Base-by-base conservation (phyloP, 805 yeast genomes). In the Starmerella roubikii region DNA sequence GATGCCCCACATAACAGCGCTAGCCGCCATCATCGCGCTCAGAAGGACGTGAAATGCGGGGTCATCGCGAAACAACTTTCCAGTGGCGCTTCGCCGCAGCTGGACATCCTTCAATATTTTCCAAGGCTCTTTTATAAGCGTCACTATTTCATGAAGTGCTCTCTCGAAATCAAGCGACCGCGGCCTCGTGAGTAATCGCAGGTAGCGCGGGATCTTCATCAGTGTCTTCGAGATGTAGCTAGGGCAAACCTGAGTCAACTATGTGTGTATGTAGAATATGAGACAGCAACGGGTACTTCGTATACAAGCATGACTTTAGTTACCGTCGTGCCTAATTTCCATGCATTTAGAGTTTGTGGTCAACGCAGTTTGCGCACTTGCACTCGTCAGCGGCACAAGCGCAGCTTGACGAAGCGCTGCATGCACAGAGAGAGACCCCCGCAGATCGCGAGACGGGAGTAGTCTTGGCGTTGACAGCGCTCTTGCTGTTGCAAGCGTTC, bases 1-100 rank as follows among this genome's bases (percentile, higher is more conserved):
- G 35, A 81, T 58, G 3, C 95, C 94, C 95, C 95, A 85, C 1
- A 84, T 91, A 18, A 86, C 54, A 0, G 95, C 94, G 45, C 86
- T 74, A 3, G 82, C 56, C 1, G 73, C 66, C 21, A 86, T 60
- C 42, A 85, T 69, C 2, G 66, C 62, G n/a, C 80, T 69, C 37
- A 85, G 63, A 30, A 86, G 61, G 24, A 86, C 69, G 45, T 82
- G 74, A 54, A 86, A 85, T 21, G 91, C 76, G 0, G 96, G 96
- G 57, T 85, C 96, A 58, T 86, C 95, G 47, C 96, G 68, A 1
- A 93, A 76, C 78, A 93, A 84, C 47, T 74, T 72, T 50, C 77
- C 72, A 52, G 74, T 76, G 2, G 84, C 77, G 50, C 80, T 88
- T 51, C 76, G 79, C 48, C 82, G 85, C 54, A 81, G 83, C 55